Percentiles rank a stretch among this genome's conserved stretches.
These are phyloP conservation scores for Onygenales sp. DNA, from an alignment of 2,329 filamentous ascomycete species.

Conservation along the genomic window DNA sequence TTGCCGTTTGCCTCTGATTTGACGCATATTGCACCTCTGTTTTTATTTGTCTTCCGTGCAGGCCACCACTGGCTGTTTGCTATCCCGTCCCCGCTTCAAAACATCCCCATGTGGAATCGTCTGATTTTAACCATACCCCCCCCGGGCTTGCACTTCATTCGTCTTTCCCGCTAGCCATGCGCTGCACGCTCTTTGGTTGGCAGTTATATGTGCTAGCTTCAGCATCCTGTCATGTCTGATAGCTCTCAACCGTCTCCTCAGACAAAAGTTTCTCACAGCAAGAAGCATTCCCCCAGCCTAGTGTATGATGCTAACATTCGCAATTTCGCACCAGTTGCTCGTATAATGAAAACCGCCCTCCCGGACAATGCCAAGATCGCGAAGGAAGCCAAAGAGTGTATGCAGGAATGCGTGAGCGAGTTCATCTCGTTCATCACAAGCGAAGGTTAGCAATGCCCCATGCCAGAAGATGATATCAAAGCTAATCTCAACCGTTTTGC, in stretches of 20 bases:
- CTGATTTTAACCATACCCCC: slow-evolving; percentile 2
- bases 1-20: slow-evolving; percentile 37
- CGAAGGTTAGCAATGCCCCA: slow-evolving; percentile 61
- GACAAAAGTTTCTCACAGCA: not conserved
- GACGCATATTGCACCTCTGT: slow-evolving; percentile 22
- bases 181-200: slow-evolving; percentile 21
- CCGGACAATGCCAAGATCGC: slow-evolving; percentile 98
- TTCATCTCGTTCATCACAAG: slow-evolving; percentile 99
- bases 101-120: slow-evolving; percentile 1
- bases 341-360: slow-evolving; percentile 97
- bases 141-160: slow-evolving; percentile 20
- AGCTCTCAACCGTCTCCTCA: slow-evolving; percentile 7
- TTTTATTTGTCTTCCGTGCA: slow-evolving; percentile 13
- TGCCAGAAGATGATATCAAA: slow-evolving; percentile 6
- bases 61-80: slow-evolving; percentile 18
- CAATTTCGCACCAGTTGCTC: slow-evolving; percentile 90
- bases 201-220: slow-evolving; percentile 6
- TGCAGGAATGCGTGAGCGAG: slow-evolving; percentile 99
- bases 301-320: slow-evolving; percentile 83
- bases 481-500: slow-evolving; percentile 7
- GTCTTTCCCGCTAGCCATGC: slow-evolving; percentile 39
- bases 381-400: slow-evolving; percentile 98
- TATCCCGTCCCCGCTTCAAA: slow-evolving; percentile 12
- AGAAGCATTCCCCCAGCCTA: slow-evolving; percentile 14
- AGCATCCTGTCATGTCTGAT: slow-evolving; percentile 2